Conservation (phyloP, 164 flowering plant species). For the Tetrastigma voinierianum region DNA sequence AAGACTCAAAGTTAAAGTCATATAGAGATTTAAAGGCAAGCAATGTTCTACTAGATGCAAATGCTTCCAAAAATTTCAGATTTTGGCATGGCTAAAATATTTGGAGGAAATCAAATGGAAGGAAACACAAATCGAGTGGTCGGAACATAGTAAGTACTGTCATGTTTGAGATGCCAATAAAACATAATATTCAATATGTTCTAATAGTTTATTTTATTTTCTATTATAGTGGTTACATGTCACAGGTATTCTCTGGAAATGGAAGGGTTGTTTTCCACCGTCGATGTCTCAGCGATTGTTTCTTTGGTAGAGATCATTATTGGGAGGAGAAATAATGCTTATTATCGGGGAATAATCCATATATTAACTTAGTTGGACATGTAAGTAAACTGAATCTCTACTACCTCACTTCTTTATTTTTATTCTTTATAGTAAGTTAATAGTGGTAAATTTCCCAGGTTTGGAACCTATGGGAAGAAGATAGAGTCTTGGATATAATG, state of each 20-base stretch:
- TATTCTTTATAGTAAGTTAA: too few relatives aligned
- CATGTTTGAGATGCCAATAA: too few relatives aligned
- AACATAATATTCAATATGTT: too few relatives aligned
- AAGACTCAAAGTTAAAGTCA: constrained; percentile 41
- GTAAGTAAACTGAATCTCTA: too few relatives aligned
- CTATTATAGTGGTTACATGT: too few relatives aligned
- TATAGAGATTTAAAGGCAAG: constrained; percentile 40
- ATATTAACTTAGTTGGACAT: constrained; percentile 29
- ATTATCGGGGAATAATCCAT: constrained; percentile 6
- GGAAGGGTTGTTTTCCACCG: too few relatives aligned
- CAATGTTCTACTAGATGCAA: constrained; percentile 35
- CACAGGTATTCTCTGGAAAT: too few relatives aligned
- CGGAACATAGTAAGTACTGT: constrained; percentile 50
- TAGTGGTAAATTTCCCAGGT: too few relatives aligned
- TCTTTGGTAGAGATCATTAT: constrained; percentile 37
- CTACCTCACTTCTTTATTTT: too few relatives aligned
- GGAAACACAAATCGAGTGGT: constrained; percentile 33
- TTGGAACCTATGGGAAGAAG: constrained; percentile 50
- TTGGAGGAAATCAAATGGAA: constrained; percentile 28
- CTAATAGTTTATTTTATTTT: too few relatives aligned
- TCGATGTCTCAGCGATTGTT: constrained; percentile 53
- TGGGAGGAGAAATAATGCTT: constrained; percentile 35
- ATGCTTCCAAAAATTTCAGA: constrained; percentile 48
- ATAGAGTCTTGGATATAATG: too few relatives aligned
- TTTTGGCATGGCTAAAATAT: constrained; percentile 43